A percentile compares a stretch with the other conserved stretches of the same genome.
These are phyloP conservation scores for Leucocoprinus birnbaumii DNA, from an alignment of 768 basidiomycete genomes.

Conservation along the genomic window DNA sequence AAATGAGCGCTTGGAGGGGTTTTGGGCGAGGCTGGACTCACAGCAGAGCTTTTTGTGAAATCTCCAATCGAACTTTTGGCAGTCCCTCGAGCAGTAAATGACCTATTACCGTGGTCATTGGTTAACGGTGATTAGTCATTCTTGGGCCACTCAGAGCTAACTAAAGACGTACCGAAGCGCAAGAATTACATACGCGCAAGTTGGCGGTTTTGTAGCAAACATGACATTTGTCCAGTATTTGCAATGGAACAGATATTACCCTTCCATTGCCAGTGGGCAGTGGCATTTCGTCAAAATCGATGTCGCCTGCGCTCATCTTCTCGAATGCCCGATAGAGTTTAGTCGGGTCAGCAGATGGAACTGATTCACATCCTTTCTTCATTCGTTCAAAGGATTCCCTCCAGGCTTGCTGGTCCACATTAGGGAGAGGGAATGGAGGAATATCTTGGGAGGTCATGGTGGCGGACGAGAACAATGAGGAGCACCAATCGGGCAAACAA, in stretches of 20 bases:
- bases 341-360: background rate
- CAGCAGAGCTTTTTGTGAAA: constrained; percentile 13
- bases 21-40: background rate
- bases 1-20: background rate
- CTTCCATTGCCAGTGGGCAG: constrained; percentile 1
- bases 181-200: constrained; percentile 12
- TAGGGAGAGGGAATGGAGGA: too few species aligned
- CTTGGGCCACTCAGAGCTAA: too few species aligned
- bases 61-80: constrained; percentile 15
- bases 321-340: background rate
- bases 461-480: background rate
- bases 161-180: constrained; percentile 15
- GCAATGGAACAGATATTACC: constrained; percentile 7
- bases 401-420: background rate
- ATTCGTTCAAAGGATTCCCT: constrained; percentile 1
- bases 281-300: constrained; percentile 1
- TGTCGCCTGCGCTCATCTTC: background rate
- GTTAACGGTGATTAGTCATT: too few species aligned
- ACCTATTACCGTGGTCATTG: background rate
- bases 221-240: constrained; percentile 13
- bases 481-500: background rate
- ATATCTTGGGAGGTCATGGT: background rate
- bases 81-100: constrained; percentile 14
- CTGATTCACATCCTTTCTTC: background rate
- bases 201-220: constrained; percentile 7